These are phyloP conservation scores for Trametes elegans DNA, from an alignment of 768 basidiomycete genomes.

Conservation along the genomic window DNA sequence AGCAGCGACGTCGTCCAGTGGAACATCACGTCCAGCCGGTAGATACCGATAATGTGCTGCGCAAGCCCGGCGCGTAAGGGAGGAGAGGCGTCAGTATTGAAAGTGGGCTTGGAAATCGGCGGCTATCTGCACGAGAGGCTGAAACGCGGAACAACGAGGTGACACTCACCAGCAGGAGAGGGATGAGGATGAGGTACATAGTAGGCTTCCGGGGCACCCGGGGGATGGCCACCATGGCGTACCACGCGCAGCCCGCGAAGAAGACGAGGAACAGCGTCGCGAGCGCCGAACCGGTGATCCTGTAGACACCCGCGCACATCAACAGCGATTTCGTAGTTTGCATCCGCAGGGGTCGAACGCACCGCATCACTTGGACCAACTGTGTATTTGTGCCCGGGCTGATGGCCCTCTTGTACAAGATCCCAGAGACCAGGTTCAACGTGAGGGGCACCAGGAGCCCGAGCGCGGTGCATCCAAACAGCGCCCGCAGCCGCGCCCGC, in stretches of 20 bases:
- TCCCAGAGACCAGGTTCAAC: not conserved
- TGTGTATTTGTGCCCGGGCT: not conserved
- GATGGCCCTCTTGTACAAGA: conserved; percentile 2
- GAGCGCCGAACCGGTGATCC: conserved; percentile 5
- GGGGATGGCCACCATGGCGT: conserved; percentile 6
- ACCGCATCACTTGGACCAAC: conserved; percentile 10
- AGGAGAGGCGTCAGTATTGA: no score
- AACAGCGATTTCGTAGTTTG: not conserved
- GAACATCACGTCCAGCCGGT: conserved; percentile 15
- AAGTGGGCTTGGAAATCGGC: no score
- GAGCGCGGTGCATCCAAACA: not conserved
- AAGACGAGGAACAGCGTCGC: not conserved
- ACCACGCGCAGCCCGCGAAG: not conserved
- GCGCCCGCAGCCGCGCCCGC: not conserved
- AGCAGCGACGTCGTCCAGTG: conserved; percentile 13
- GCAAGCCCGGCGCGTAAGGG: conserved; percentile 7
- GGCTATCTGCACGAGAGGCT: not conserved
- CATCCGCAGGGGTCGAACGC: not conserved
- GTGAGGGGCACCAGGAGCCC: not conserved
- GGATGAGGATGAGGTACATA: not conserved
- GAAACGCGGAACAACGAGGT: not conserved
- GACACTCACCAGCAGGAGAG: conserved; percentile 8
- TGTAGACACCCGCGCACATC: not conserved
- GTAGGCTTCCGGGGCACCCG: not conserved
- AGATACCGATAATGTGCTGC: conserved; percentile 5